Conservation (phyloP, 108 stramenopile species). For the Epipyxis sp. region DNA sequence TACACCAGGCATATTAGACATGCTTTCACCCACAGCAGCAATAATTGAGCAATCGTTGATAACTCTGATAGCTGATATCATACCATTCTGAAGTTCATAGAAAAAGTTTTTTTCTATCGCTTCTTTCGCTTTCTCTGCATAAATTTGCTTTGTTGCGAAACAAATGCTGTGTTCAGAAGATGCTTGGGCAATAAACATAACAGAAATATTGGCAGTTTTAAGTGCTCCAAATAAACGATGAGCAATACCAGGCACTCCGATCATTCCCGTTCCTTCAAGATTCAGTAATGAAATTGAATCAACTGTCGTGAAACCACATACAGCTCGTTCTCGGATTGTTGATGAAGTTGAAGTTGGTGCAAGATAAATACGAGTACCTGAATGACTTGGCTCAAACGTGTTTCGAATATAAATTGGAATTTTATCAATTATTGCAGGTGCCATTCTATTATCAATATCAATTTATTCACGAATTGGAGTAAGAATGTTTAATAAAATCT, state of each 20-base stretch:
- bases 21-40: conserved; percentile 81
- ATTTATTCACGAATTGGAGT: neutral
- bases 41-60: conserved; percentile 72
- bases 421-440: conserved; percentile 32
- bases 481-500: conserved; percentile 36
- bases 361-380: conserved; percentile 71
- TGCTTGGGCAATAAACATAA: conserved; percentile 79
- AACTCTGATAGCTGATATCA: conserved; percentile 40
- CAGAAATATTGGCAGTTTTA: conserved; percentile 64
- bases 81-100: conserved; percentile 60
- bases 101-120: conserved; percentile 71
- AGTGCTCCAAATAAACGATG: conserved; percentile 69
- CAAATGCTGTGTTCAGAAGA: conserved; percentile 77
- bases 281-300: conserved; percentile 82
- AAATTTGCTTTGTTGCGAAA: conserved; percentile 60
- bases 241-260: conserved; percentile 74
- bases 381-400: conserved; percentile 72
- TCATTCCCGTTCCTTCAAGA: conserved; percentile 77
- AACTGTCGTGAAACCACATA: conserved; percentile 76
- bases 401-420: conserved; percentile 84
- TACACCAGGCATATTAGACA: conserved; percentile 69
- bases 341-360: conserved; percentile 41
- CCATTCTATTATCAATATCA: too few relatives aligned
- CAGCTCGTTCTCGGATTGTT: conserved; percentile 32
- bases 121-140: conserved; percentile 61